Evolutionary conservation across 176 grass and related monocot genomes (phyloP).

Genomic region (Ampelocalamus luodianensis): DNA sequence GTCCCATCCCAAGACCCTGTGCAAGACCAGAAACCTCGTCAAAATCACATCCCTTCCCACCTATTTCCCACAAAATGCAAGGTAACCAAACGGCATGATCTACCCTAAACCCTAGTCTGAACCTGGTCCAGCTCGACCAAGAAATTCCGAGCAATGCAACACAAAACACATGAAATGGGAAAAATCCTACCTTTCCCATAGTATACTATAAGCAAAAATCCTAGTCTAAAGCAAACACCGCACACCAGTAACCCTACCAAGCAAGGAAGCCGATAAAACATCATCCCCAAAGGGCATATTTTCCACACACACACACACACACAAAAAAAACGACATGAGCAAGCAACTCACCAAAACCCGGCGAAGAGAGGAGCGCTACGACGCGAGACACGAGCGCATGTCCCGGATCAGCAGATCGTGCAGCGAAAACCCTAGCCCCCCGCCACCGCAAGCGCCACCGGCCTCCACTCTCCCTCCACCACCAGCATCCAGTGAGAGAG

Average conservation of each 20-base stretch:
- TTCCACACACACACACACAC: too few species aligned
- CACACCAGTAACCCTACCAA: slow-evolving; percentile 16
- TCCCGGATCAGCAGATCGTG: slow-evolving; percentile 33
- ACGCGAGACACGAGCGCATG: slow-evolving; percentile 3
- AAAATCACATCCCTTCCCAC: slow-evolving; percentile 6
- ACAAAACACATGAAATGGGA: slow-evolving; percentile 6
- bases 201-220: background rate
- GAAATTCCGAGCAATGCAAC: slow-evolving; percentile 31
- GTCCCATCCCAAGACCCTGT: slow-evolving; percentile 40
- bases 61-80: background rate
- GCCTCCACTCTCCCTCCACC: background rate
- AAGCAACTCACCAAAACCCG: slow-evolving; percentile 30
- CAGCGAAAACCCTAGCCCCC: background rate
- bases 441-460: background rate
- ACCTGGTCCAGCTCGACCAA: background rate
- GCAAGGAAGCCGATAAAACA: slow-evolving; percentile 13
- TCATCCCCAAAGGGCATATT: background rate
- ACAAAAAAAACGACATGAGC: background rate
- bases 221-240: background rate
- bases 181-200: background rate
- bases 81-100: background rate
- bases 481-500: background rate
- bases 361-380: background rate
- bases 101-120: slow-evolving; percentile 16
- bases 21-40: slow-evolving; percentile 34